Base-by-base conservation (phyloP, 140 eudicot genomes). In the Bidens hawaiensis region DNA sequence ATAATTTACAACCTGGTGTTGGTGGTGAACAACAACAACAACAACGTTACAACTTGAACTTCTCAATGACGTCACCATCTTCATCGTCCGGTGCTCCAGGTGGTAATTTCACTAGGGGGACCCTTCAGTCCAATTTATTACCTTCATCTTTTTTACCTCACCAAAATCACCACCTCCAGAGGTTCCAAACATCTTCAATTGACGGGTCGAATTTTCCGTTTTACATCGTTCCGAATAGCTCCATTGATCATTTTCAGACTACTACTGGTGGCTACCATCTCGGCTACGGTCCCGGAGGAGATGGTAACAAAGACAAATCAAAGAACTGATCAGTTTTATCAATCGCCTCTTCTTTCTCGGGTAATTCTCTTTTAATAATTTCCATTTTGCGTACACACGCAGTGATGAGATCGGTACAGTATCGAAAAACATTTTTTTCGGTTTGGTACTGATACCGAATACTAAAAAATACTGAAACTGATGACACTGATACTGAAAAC, bases 51-150 rank as follows among this genome's bases (percentile, higher is more conserved):
- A 77, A 81, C 36, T 70, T 87, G 33, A 81, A 82, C 73, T 88
- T 88, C 68, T 71, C 81, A 1, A 82, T 79, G 13, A 76, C 80
- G 7, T 49, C 77, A 55, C 27, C 71, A 22, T 38, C 83, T 6
- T 18, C 72, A 1, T 41, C 73, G 6, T 84, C 30, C 12, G 71
- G 38, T 25, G 89, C 85, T 76, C 64, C 78, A 36, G 95, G 61
- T 54, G 61, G 94, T n/a, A n/a, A n/a, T 77, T 81, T 62, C 86
- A 86, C 81, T 73, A 84, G 97, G 97, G 97, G 97, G 96, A 90
- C 97, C 97, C 97, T 90, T 90, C 97, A 90, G 97, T 90, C 97
- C 97, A 90, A 90, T 87, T 87, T 89, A 48, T 70, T 87, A 52
- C 74, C 87, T 22, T 61, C 88, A 31, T 61, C 88, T 60, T 61